A percentile compares a stretch with the other conserved stretches of the same genome.
These are phyloP conservation scores for Monosporozyma servazzii DNA, from an alignment of 805 yeast genomes.

Conservation along the genomic window DNA sequence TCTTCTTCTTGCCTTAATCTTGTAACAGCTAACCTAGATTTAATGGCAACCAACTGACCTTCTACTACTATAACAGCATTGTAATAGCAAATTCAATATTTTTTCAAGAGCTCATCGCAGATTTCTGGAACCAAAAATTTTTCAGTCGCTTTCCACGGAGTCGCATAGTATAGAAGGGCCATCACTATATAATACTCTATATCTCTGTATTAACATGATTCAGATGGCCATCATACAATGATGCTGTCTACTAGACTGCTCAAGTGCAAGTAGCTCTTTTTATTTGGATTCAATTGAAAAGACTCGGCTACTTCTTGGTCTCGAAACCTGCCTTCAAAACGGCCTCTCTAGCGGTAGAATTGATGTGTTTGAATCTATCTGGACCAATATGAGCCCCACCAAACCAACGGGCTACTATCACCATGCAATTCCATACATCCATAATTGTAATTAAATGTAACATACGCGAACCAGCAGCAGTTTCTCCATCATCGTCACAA, in stretches of 20 bases:
- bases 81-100: background rate
- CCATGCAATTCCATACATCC: constrained; percentile 79
- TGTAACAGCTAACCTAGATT: too few relatives aligned
- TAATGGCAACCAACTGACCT: background rate
- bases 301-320: background rate
- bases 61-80: background rate
- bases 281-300: too few relatives aligned
- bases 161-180: background rate
- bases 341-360: constrained; percentile 80
- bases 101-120: constrained; percentile 4
- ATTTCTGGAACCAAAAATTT: constrained; percentile 1
- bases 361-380: constrained; percentile 88
- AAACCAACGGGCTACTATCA: constrained; percentile 80
- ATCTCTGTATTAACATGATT: background rate
- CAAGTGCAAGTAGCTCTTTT: too few relatives aligned
- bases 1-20: background rate
- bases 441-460: constrained; percentile 66
- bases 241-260: too few relatives aligned
- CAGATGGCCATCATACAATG: background rate
- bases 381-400: constrained; percentile 91
- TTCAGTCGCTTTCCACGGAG: constrained; percentile 3
- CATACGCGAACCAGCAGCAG: constrained; percentile 89
- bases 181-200: background rate
- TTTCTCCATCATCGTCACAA: constrained; percentile 94
- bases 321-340: constrained; percentile 52